Evolutionary conservation across 2,329 filamentous ascomycete species (phyloP), one percentile per base, ranked within the genome.

Genomic region (Alternaria brassicae): DNA sequence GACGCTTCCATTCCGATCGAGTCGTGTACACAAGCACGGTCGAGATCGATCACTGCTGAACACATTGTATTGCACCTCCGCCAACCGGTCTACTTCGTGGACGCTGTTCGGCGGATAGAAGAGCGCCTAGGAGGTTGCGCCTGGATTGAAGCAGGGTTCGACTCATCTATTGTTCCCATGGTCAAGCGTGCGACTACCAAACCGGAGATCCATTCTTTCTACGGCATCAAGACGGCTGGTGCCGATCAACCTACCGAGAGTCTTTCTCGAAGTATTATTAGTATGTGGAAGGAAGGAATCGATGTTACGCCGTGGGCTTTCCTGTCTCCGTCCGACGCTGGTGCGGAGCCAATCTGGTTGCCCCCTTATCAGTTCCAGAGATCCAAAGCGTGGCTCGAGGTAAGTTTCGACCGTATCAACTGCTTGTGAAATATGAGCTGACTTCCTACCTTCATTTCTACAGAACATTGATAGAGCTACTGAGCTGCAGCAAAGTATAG

Each of bases 81-180:
- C 1, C 39, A 77, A 0, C 80, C 82, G 0, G 83, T 85, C 0
- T 82, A 73, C 62, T 83, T 83, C 62, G 36, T 73, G 21, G 72
- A 82, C 7, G 83, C 80, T 0, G 56, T 84, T 0, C 67, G 79
- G 34, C 65, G 82, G 1, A 62, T 85, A 0, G 62, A 71, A 0
- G 54, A 75, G 7, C 50, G 71, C 6, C 62, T 71, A 10, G 34
- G 65, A 72, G 27, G 32, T 6, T 58, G 55, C 15, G 57, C 64
- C 9, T 73, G 62, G 62, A 60, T 73, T 2, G 71, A 73, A 44
- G 69, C 69, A 30, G 69, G 68, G 8, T 62, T 60, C 2, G 53
- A 61, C 8, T 66, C 70, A 6, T 69, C 74, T 2, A 62, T 75
- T 12, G 67, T 61, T 1, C 34, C 39, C 3, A 77, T 80, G 73